Base-by-base conservation (phyloP, 208 protist genomes). In the Crithidia acanthocephali region DNA sequence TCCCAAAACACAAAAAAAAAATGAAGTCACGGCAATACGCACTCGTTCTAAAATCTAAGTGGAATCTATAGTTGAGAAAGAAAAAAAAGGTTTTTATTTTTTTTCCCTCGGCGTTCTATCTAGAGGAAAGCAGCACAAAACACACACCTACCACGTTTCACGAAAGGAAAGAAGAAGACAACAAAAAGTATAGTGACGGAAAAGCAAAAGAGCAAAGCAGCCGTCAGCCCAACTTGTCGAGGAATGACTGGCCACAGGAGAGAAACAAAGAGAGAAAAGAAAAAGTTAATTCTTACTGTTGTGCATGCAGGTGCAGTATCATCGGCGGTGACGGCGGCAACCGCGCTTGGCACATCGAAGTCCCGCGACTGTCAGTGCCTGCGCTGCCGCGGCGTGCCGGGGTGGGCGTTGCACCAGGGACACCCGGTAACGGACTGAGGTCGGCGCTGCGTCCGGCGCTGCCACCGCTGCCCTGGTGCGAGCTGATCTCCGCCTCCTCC, bases 261-360 rank as follows among this genome's bases (percentile, higher is more conserved):
- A 70, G 45, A 50, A 68, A 35, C 56, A 58, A 52, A 47, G 64
- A 56, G 15, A 52, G 6, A 32, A 64, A 67, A 67, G 68, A 44
- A 68, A 67, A 45, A 30, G 42, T 30, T 37, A 4, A 44, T 23
- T 10, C 42, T 70, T 52, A 67, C 40, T 66, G 28, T n/a, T 42
- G 47, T 3, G 68, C 48, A 45, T 76, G 76, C 76, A 86, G 55
- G 48, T 77, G 81, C 32, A 93, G 76, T 9, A 84, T 72, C 40
- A 93, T 82, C 42, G 88, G 85, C 37, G 88, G 84, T 30, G 77
- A 83, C 13, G 85, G 84, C n/a, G 88, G 85, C 52, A 91, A 53
- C 62, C 85, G 88, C 58, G 81, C 58, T 37, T 59, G 45, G 63
- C 62, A 58, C 50, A 48, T 28, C 6, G 59, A 72, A n/a, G 48